These are phyloP conservation scores for Plasmodium relictum DNA, from an alignment of 169 alveolate species.

Conservation along the genomic window DNA sequence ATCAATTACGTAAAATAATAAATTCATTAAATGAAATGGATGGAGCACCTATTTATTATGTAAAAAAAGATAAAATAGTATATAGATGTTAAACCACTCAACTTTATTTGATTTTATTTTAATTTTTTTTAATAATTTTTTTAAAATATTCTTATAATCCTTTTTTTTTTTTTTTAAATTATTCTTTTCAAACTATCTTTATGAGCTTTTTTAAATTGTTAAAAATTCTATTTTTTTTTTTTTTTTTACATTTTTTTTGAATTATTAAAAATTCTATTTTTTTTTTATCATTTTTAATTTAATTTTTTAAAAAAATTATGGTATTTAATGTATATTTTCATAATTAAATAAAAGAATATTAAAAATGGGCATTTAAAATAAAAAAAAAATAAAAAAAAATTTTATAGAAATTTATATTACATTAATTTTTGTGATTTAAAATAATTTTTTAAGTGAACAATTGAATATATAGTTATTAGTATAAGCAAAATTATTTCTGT, in stretches of 20 bases:
- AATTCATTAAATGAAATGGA: slow-evolving; percentile 73
- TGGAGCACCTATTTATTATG: slow-evolving; percentile 74
- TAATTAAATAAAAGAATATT: no score
- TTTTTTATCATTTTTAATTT: no score
- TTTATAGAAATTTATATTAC: slow-evolving; percentile 11
- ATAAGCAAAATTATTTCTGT: slow-evolving; percentile 79
- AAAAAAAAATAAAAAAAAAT: no score
- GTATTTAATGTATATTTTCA: no score
- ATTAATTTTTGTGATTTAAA: slow-evolving; percentile 83
- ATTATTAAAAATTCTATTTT: no score
- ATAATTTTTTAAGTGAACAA: slow-evolving; percentile 81
- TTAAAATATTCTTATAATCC: background rate
- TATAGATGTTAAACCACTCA: slow-evolving; percentile 24
- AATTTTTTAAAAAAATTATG: no score
- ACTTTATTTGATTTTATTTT: background rate
- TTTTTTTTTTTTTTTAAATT: slow-evolving; percentile 19
- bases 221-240: background rate
- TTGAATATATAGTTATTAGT: slow-evolving; percentile 79
- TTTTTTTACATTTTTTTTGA: background rate
- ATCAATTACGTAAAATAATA: slow-evolving; percentile 38
- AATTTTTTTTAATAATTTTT: background rate
- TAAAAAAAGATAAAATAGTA: slow-evolving; percentile 59
- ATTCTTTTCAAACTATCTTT: no score
- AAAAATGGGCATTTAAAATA: no score
- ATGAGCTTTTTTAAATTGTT: background rate